These are phyloP conservation scores for Suhomyces bokatorum DNA, from an alignment of 1,139 yeast species.

Conservation along the genomic window DNA sequence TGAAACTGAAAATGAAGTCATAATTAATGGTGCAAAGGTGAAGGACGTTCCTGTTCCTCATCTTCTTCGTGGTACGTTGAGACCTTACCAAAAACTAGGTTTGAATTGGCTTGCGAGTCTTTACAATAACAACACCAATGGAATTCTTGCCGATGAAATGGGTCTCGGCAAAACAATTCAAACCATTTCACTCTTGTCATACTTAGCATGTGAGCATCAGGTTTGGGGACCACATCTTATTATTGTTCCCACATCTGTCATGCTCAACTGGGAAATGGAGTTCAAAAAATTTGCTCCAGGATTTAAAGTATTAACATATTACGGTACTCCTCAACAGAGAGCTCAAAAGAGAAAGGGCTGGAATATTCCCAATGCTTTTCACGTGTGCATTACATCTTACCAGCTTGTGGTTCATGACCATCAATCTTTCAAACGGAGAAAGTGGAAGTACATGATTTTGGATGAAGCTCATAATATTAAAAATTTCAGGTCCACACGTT, in stretches of 20 bases:
- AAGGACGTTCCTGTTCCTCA: conserved; percentile 70
- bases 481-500: conserved; percentile 91
- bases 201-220: conserved; percentile 89
- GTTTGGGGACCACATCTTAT: conserved; percentile 98
- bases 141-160: conserved; percentile 98
- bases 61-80: conserved; percentile 74
- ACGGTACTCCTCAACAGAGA: conserved; percentile 97
- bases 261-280: conserved; percentile 99
- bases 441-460: conserved; percentile 94
- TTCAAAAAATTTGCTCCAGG: conserved; percentile 98
- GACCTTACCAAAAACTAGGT: conserved; percentile 95
- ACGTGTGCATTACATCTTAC: conserved; percentile 94
- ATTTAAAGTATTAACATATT: conserved; percentile 89
- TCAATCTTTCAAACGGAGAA: conserved; percentile 85
- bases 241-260: conserved; percentile 97
- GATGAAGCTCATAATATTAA: conserved; percentile 99
- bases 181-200: conserved; percentile 82
- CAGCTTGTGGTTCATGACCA: conserved; percentile 97
- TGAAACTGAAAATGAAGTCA: conserved; percentile 9
- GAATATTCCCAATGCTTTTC: conserved; percentile 96
- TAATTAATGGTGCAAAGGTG: conserved; percentile 49
- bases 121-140: conserved; percentile 90
- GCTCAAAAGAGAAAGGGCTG: conserved; percentile 95
- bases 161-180: conserved; percentile 98
- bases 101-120: conserved; percentile 95